Percentiles rank a stretch among this genome's conserved stretches.
These are phyloP conservation scores for Saksenaea vasiformis DNA, from an alignment of 371 early-diverging fungal genomes.

Conservation along the genomic window DNA sequence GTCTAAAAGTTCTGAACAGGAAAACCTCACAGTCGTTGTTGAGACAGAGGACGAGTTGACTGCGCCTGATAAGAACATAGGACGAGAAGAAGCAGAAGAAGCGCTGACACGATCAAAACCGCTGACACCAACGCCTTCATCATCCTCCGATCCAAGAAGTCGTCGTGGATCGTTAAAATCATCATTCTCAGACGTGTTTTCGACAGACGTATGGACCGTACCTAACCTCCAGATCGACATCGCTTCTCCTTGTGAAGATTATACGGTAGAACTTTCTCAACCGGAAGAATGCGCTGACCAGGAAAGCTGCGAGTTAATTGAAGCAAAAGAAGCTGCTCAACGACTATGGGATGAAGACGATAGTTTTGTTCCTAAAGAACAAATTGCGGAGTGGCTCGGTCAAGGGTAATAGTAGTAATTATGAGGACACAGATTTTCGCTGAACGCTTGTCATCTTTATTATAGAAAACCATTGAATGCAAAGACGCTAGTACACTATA, in stretches of 20 bases:
- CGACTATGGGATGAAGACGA: constrained; percentile 46
- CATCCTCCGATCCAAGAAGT: not conserved
- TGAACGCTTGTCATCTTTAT: not conserved
- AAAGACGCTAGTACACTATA: constrained; percentile 63
- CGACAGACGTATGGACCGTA: not conserved
- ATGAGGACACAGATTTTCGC: not conserved
- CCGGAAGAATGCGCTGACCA: not conserved
- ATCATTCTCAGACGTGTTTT: not conserved
- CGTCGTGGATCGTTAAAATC: not conserved
- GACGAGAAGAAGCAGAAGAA: constrained; percentile 11
- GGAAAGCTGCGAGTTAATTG: not conserved
- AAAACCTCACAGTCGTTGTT: not conserved
- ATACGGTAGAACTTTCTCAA: not conserved
- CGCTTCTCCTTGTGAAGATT: not conserved
- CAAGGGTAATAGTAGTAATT: constrained; percentile 27
- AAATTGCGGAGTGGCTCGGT: constrained; percentile 55
- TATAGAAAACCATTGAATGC: constrained; percentile 52
- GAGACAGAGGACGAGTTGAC: constrained; percentile 10
- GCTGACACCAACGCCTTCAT: not conserved
- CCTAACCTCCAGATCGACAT: not conserved
- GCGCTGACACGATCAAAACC: constrained; percentile 6
- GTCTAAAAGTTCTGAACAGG: constrained; percentile 2
- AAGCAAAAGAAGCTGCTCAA: constrained; percentile 34
- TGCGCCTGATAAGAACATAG: constrained; percentile 1
- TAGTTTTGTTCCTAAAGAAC: constrained; percentile 36